Conservation (phyloP, 192 early-diverging fungal genomes). For the Martensiomyces pterosporus region DNA sequence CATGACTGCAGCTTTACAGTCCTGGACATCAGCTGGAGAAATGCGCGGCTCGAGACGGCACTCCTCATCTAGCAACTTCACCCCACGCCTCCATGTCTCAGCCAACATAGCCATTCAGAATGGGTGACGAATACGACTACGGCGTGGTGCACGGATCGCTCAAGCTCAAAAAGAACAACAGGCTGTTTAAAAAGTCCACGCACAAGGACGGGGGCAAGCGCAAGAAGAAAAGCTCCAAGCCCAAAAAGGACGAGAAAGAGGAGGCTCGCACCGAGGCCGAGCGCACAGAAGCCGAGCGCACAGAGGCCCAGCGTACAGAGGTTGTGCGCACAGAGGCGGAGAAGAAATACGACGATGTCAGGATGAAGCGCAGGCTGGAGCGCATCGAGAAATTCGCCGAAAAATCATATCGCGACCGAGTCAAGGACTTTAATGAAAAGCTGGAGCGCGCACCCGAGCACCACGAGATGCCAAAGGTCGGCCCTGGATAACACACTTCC, state of each 20-base stretch:
- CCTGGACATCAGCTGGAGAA: too few relatives aligned
- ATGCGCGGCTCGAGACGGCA: too few relatives aligned
- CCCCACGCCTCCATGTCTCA: too few relatives aligned
- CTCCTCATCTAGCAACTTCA: not conserved
- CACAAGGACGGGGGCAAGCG: conserved; percentile 4
- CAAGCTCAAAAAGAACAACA: conserved; percentile 28
- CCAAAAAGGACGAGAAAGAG: not conserved
- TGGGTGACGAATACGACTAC: conserved; percentile 41
- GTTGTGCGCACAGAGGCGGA: conserved; percentile 25
- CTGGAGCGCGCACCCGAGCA: conserved; percentile 58
- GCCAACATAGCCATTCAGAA: too few relatives aligned
- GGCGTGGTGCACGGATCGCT: conserved; percentile 36
- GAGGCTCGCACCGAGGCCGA: not conserved
- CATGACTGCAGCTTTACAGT: too few relatives aligned
- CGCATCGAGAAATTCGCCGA: conserved; percentile 37
- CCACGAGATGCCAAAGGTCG: conserved; percentile 59
- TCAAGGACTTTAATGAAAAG: conserved; percentile 61
- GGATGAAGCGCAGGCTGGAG: conserved; percentile 26
- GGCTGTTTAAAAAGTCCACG: conserved; percentile 16
- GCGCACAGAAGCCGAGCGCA: not conserved
- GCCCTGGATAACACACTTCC: conserved; percentile 31
- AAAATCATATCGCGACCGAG: conserved; percentile 46
- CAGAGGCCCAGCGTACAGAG: not conserved
- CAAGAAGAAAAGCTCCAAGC: not conserved
- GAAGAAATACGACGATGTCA: conserved; percentile 14